These are phyloP conservation scores for Salvia miltiorrhiza DNA, from an alignment of 257 asterid species.

Conservation along the genomic window DNA sequence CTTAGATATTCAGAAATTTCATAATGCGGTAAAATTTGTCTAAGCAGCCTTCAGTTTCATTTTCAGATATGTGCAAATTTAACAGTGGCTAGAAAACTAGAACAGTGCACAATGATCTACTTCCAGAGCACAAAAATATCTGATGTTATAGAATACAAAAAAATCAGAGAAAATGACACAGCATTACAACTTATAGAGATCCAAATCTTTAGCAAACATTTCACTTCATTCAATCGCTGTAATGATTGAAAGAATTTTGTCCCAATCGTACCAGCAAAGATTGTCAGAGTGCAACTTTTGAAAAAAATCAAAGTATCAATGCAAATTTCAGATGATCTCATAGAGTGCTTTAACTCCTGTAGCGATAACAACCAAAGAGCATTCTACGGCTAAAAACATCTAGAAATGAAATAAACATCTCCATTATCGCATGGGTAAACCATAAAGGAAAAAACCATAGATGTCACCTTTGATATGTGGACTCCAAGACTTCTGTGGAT, in stretches of 20 bases:
- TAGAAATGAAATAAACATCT: not conserved
- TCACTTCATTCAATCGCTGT: not conserved
- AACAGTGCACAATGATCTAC: not conserved
- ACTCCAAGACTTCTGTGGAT: constrained; percentile 99
- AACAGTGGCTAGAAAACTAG: not conserved
- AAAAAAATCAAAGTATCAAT: not conserved
- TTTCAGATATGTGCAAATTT: not conserved
- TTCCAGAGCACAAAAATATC: not conserved
- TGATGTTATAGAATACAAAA: not conserved
- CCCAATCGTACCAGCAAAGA: not conserved
- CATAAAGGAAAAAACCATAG: constrained; percentile 5
- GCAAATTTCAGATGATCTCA: constrained; percentile 2
- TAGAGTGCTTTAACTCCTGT: not conserved
- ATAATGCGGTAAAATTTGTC: not conserved
- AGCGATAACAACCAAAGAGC: not conserved
- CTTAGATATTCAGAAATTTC: not conserved
- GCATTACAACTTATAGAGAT: not conserved
- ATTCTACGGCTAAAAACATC: not conserved
- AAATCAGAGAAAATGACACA: no score
- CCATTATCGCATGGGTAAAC: not conserved
- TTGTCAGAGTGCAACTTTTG: not conserved
- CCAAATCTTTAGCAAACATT: not conserved
- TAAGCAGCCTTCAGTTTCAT: not conserved
- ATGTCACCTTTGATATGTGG: constrained; percentile 93
- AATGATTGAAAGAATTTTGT: not conserved